Percentiles rank a stretch among this genome's conserved stretches.
Conservation (phyloP, 2,329 filamentous ascomycete genomes). For the Fusarium graminum region DNA sequence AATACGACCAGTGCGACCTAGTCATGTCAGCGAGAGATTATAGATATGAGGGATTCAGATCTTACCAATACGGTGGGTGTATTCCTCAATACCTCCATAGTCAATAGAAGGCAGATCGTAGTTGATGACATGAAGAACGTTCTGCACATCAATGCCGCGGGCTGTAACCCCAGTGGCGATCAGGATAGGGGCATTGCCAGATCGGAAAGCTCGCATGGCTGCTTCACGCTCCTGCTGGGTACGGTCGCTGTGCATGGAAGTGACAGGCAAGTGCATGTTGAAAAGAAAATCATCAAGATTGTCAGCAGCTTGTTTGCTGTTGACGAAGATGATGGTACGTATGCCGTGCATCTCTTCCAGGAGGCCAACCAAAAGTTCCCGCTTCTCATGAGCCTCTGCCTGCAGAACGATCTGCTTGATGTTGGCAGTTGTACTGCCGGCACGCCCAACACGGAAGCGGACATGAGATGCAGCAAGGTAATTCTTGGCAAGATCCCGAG, state of each 20-base stretch:
- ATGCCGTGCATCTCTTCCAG: conserved; percentile 77
- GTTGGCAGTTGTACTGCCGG: conserved; percentile 84
- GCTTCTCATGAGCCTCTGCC: conserved; percentile 76
- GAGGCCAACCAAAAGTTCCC: conserved; percentile 77
- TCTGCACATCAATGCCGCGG: conserved; percentile 88
- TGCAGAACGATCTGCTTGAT: conserved; percentile 83
- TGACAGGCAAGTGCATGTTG: conserved; percentile 82
- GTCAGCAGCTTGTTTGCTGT: conserved; percentile 82
- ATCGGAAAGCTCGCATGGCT: conserved; percentile 86
- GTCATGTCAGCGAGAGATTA: conserved; percentile 15
- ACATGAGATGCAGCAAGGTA: conserved; percentile 81
- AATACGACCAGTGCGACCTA: conserved; percentile 92
- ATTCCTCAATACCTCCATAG: conserved; percentile 92
- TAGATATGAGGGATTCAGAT: conserved; percentile 6
- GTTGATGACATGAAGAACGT: conserved; percentile 93
- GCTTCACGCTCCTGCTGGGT: conserved; percentile 94
- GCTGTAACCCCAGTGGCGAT: conserved; percentile 88
- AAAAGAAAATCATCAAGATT: conserved; percentile 89
- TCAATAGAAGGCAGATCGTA: conserved; percentile 82
- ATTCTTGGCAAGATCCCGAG: conserved; percentile 80
- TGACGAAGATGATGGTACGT: conserved; percentile 91
- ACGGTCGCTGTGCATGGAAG: conserved; percentile 88
- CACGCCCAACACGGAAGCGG: conserved; percentile 86
- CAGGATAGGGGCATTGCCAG: conserved; percentile 80
- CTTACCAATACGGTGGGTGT: conserved; percentile 92